These are phyloP conservation scores for Aspergillus sp. DNA, from an alignment of 2,329 filamentous ascomycete genomes.

Conservation along the genomic window DNA sequence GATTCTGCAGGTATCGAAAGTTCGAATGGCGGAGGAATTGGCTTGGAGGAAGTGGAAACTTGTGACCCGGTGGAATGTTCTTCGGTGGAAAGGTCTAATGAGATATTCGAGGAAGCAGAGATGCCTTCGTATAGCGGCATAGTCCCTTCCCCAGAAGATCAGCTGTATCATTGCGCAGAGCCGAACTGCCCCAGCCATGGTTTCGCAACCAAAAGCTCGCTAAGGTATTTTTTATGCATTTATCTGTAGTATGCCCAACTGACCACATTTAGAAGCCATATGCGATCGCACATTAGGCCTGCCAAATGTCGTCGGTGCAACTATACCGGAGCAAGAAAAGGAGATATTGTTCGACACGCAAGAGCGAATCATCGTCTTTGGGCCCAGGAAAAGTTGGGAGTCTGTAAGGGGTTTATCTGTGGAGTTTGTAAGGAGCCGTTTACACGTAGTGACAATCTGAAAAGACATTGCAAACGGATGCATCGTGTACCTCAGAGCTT, in stretches of 20 bases:
- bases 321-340: conserved; percentile 2
- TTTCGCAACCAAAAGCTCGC: background rate
- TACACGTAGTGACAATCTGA: conserved; percentile 11
- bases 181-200: background rate
- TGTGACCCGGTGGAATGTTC: background rate
- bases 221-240: background rate
- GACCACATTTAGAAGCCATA: conserved; percentile 11
- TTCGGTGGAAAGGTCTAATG: background rate
- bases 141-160: conserved; percentile 3
- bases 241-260: background rate
- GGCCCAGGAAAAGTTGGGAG: conserved; percentile 1
- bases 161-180: conserved; percentile 4
- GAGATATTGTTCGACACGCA: conserved; percentile 8
- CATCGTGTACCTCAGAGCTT: conserved; percentile 4
- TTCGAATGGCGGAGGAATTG: background rate
- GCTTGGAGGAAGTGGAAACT: background rate
- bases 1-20: background rate
- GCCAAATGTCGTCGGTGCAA: conserved; percentile 8
- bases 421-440: conserved; percentile 5
- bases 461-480: conserved; percentile 2
- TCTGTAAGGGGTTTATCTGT: background rate
- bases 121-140: conserved; percentile 10
- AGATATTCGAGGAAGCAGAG: conserved; percentile 6
- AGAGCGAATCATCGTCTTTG: conserved; percentile 1
- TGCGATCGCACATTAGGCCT: conserved; percentile 8